Evolutionary conservation across 805 yeast genomes (phyloP).

Genomic region (Candida ulmi): DNA sequence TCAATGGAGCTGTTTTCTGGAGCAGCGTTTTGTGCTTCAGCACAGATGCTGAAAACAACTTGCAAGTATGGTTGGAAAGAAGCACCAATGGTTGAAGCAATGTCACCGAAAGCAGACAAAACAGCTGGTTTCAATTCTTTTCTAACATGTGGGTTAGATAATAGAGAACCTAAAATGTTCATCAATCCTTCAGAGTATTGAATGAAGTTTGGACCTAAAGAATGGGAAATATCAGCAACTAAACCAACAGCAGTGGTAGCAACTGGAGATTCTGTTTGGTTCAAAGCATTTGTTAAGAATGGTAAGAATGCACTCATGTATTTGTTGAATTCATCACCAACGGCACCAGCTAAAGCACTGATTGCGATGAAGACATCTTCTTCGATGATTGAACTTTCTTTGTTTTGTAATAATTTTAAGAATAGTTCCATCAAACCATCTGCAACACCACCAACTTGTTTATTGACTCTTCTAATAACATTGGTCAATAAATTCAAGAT

Average conservation of each 20-base stretch:
- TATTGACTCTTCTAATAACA: slow-evolving; percentile 57
- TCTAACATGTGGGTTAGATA: slow-evolving; percentile 62
- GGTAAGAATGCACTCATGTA: slow-evolving; percentile 85
- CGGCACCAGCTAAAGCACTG: slow-evolving; percentile 80
- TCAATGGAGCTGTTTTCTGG: slow-evolving; percentile 70
- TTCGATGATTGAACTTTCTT: slow-evolving; percentile 70
- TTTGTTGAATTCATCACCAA: slow-evolving; percentile 63
- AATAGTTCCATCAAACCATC: slow-evolving; percentile 84
- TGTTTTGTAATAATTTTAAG: slow-evolving; percentile 57
- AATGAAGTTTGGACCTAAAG: slow-evolving; percentile 67
- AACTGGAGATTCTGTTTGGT: slow-evolving; percentile 76
- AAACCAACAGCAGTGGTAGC: slow-evolving; percentile 91
- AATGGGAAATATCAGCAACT: slow-evolving; percentile 90
- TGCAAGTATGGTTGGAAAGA: slow-evolving; percentile 71
- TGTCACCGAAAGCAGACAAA: slow-evolving; percentile 90
- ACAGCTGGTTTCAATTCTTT: slow-evolving; percentile 84
- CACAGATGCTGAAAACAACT: slow-evolving; percentile 75
- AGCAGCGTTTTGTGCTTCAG: slow-evolving; percentile 53
- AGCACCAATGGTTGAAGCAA: slow-evolving; percentile 82
- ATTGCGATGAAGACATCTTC: slow-evolving; percentile 93
- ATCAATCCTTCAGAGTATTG: slow-evolving; percentile 78
- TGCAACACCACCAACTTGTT: slow-evolving; percentile 59
- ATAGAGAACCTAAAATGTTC: slow-evolving; percentile 71
- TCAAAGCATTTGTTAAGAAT: slow-evolving; percentile 69
- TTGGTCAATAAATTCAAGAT: slow-evolving; percentile 21